Percentiles rank a stretch among this genome's conserved stretches.
Conservation (phyloP, 2,329 filamentous ascomycete species). For the Verticillium tricorpus region DNA sequence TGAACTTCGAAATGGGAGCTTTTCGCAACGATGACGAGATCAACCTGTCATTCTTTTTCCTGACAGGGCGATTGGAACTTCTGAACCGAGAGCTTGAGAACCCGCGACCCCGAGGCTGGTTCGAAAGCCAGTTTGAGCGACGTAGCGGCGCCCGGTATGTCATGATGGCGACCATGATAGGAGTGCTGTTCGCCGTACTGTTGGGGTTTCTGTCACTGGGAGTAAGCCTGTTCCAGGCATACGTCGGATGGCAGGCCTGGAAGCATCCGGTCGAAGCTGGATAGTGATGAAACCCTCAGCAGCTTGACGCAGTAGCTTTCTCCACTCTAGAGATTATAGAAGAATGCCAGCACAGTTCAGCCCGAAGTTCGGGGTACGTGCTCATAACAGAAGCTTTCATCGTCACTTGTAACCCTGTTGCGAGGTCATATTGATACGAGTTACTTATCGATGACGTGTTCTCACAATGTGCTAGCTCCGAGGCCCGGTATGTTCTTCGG, state of each 20-base stretch:
- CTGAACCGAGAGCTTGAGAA: slow-evolving; percentile 15
- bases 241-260: slow-evolving; percentile 17
- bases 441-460: too few species aligned
- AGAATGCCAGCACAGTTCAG: too few species aligned
- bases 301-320: too few species aligned
- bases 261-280: slow-evolving; percentile 10
- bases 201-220: slow-evolving; percentile 11
- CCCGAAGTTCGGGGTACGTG: too few species aligned
- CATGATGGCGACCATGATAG: slow-evolving; percentile 19
- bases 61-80: slow-evolving; percentile 8
- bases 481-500: too few species aligned
- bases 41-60: slow-evolving; percentile 8
- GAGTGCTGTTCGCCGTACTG: slow-evolving; percentile 13
- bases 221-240: slow-evolving; percentile 15
- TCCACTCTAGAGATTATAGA: too few species aligned
- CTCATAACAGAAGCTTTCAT: too few species aligned
- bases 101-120: slow-evolving; percentile 11
- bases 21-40: slow-evolving; percentile 8
- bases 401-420: too few species aligned
- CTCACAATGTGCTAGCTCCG: too few species aligned
- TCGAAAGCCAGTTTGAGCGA: slow-evolving; percentile 13
- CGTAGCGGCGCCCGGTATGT: slow-evolving; percentile 16
- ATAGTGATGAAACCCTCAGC: too few species aligned
- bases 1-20: slow-evolving; percentile 4
- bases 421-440: too few species aligned